phyloP scores from a whole-genome alignment of 805 yeast species.

The Schwanniomyces pseudopolymorphus region DNA sequence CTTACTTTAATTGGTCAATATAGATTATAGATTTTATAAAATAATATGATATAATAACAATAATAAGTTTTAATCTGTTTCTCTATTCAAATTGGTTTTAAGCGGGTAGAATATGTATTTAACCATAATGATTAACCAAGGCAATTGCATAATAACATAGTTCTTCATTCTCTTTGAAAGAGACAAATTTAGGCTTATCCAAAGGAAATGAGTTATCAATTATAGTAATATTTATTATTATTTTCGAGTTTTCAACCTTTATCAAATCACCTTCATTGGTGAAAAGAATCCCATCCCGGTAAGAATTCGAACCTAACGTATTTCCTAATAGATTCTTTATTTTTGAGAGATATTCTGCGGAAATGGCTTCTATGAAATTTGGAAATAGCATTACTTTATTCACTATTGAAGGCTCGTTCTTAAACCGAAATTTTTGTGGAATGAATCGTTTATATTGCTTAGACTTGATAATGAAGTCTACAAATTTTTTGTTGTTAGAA shows the following conservation, averaged over 20 bases:
- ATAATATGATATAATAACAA: too few relatives aligned
- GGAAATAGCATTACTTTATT: slow-evolving; percentile 8
- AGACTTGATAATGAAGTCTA: slow-evolving; percentile 14
- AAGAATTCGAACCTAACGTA: background rate
- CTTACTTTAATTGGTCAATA: background rate
- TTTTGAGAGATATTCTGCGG: background rate
- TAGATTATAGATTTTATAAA: background rate
- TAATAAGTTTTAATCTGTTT: too few relatives aligned
- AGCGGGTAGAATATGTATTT: background rate
- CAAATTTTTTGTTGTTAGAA: slow-evolving; percentile 18
- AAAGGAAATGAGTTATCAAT: slow-evolving; percentile 10
- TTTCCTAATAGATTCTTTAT: slow-evolving; percentile 13
- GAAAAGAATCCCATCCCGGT: slow-evolving; percentile 1
- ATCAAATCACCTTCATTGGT: slow-evolving; percentile 11
- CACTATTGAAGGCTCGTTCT: slow-evolving; percentile 10
- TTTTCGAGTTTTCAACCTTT: slow-evolving; percentile 5
- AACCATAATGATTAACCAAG: background rate
- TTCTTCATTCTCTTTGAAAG: slow-evolving; percentile 13
- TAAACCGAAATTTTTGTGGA: slow-evolving; percentile 25
- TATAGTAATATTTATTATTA: slow-evolving; percentile 14
- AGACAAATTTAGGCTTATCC: slow-evolving; percentile 7
- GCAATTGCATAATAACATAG: slow-evolving; percentile 10
- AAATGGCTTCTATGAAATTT: slow-evolving; percentile 9
- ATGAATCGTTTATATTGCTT: slow-evolving; percentile 20
- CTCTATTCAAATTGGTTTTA: too few relatives aligned